Evolutionary conservation across 2,329 filamentous ascomycete species (phyloP).

Genomic region (Chrysosphaeria jannelii): DNA sequence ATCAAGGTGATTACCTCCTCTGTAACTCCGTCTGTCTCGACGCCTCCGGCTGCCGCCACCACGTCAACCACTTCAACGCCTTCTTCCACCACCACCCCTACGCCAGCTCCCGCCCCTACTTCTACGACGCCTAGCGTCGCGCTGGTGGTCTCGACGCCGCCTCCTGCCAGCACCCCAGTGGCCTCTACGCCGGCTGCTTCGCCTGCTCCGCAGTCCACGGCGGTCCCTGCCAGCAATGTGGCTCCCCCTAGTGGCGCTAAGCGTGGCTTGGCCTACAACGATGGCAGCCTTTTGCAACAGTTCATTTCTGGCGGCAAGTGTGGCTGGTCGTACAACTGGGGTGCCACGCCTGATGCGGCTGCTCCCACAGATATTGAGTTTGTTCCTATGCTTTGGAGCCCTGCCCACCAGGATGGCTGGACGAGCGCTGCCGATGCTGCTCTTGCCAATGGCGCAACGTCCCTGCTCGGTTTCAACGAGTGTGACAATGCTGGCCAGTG

Average conservation of each 20-base stretch:
- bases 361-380: slow-evolving; percentile 18
- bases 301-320: slow-evolving; percentile 17
- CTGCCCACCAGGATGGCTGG: slow-evolving; percentile 20
- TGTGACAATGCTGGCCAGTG: slow-evolving; percentile 29
- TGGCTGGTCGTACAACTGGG: slow-evolving; percentile 44
- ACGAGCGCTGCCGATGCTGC: slow-evolving; percentile 16
- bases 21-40: slow-evolving; percentile 1
- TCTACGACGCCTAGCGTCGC: slow-evolving; percentile 2
- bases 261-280: slow-evolving; percentile 41
- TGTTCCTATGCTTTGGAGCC: slow-evolving; percentile 37
- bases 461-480: slow-evolving; percentile 42
- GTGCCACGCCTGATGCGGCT: slow-evolving; percentile 11
- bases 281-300: slow-evolving; percentile 17
- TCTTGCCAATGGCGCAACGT: slow-evolving; percentile 20
- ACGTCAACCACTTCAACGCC: slow-evolving; percentile 1
- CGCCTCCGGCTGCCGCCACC: slow-evolving; percentile 2
- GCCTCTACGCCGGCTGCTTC: slow-evolving; percentile 1
- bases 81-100: background rate
- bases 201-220: slow-evolving; percentile 3
- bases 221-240: slow-evolving; percentile 4
- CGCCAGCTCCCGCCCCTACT: background rate
- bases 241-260: slow-evolving; percentile 11
- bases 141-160: background rate
- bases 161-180: background rate
- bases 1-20: slow-evolving; percentile 3